Percentiles rank a stretch among this genome's conserved stretches.
Evolutionary conservation across 2,329 filamentous ascomycete genomes (phyloP).

Genomic region (Verticillium isaacii): DNA sequence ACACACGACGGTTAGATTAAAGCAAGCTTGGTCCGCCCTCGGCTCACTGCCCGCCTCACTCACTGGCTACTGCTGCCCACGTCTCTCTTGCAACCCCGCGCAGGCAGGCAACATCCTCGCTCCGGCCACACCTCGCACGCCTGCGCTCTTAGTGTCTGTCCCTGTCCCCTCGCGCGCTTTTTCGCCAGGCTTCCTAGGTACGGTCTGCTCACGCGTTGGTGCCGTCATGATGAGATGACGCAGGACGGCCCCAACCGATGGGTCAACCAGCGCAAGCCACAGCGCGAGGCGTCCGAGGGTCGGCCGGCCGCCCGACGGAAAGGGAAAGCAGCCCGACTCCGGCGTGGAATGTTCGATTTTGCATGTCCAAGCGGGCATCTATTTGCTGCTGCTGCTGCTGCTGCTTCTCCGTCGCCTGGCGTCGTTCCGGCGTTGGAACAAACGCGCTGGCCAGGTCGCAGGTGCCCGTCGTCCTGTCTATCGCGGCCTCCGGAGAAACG

Average conservation of each 20-base stretch:
- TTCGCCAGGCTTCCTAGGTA: neutral
- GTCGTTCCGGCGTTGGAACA: neutral
- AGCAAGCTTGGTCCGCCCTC: neutral
- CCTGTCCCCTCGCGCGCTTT: too few species aligned
- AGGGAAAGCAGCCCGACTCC: neutral
- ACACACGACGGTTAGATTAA: neutral
- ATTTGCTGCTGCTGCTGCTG: neutral
- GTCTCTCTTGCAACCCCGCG: neutral
- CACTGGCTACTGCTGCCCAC: neutral
- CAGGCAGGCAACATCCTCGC: neutral
- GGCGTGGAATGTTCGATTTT: neutral
- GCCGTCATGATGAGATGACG: neutral
- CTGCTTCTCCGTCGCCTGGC: neutral
- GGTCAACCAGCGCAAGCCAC: neutral
- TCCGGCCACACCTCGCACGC: neutral
- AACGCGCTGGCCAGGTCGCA: neutral
- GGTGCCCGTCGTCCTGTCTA: neutral
- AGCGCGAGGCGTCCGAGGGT: neutral
- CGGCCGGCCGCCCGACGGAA: neutral
- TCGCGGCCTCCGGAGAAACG: neutral
- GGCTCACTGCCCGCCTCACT: neutral
- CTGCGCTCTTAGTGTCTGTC: neutral
- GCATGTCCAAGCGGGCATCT: neutral
- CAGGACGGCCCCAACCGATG: neutral
- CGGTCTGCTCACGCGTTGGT: neutral